Conservation (phyloP, 768 basidiomycete genomes). For the Pleurotus ostreatus region DNA sequence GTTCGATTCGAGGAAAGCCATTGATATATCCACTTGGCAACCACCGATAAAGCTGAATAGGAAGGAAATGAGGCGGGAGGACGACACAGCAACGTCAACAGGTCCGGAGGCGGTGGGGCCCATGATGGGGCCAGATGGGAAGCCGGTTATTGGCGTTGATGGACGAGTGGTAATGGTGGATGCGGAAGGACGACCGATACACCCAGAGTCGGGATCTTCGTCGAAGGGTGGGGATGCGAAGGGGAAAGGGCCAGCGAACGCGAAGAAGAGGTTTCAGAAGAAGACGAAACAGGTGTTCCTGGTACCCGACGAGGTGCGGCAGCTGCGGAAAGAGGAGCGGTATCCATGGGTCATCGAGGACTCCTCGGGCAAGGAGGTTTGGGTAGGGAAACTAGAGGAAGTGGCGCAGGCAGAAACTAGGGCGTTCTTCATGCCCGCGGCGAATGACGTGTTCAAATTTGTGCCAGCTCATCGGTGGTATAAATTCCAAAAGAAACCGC, state of each 20-base stretch:
- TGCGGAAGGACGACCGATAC: slow-evolving; percentile 70
- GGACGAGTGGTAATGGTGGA: slow-evolving; percentile 81
- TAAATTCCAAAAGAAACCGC: slow-evolving; percentile 85
- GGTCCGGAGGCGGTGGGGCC: slow-evolving; percentile 56
- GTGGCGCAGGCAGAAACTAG: slow-evolving; percentile 65
- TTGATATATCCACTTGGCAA: slow-evolving; percentile 68
- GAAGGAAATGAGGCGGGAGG: slow-evolving; percentile 68
- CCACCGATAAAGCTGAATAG: slow-evolving; percentile 83
- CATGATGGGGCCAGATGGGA: slow-evolving; percentile 81
- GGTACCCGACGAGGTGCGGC: slow-evolving; percentile 72
- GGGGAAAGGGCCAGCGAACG: slow-evolving; percentile 38
- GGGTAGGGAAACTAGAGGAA: slow-evolving; percentile 84
- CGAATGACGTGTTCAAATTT: slow-evolving; percentile 81
- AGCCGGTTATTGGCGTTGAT: slow-evolving; percentile 75
- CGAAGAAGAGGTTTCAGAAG: slow-evolving; percentile 77
- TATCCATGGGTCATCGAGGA: slow-evolving; percentile 95
- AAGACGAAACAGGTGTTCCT: slow-evolving; percentile 81
- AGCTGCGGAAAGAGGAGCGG: slow-evolving; percentile 79
- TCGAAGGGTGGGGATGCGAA: slow-evolving; percentile 29
- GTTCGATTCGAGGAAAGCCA: slow-evolving; percentile 70
- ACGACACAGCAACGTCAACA: slow-evolving; percentile 21
- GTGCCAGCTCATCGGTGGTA: slow-evolving; percentile 89
- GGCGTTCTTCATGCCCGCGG: slow-evolving; percentile 82
- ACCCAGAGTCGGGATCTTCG: slow-evolving; percentile 22
- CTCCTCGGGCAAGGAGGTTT: slow-evolving; percentile 61